Evolutionary conservation across 2,329 filamentous ascomycete genomes (phyloP), one percentile per base, ranked within the genome.

Genomic region (Juglanconis sp.): DNA sequence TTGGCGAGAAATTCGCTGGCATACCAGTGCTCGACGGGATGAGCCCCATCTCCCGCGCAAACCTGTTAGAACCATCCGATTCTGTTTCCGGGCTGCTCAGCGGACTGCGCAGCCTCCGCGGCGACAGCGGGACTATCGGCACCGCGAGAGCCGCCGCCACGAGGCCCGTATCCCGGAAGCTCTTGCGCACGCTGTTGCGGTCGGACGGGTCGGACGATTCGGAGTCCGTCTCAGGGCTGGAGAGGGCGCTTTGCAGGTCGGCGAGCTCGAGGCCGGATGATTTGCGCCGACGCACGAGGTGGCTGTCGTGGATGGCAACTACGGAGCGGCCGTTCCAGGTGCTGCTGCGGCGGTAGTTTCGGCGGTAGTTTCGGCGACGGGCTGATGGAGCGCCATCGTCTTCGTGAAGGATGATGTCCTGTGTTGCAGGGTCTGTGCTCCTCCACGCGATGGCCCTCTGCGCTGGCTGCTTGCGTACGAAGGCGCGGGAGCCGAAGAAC

Each of bases 401-500:
- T 9, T 32, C 32, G 47, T 36, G 31, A 15, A 17, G 17, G 30
- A 5, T 17, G 30, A 30, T 10, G 13, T 6, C 42, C 30, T 53
- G 49, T 7, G 5, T 1, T 3, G 7, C 4, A 1, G n/a, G 34
- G n/a, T 15, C 40, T n/a, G 35, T 5, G 9, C 35, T 8, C 31
- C 1, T 35, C 30, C 8, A 50, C 10, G 3, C 48, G 5, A 8
- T 51, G 17, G 31, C 56, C 9, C 60, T 35, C 1, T 46, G 31
- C 31, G 38, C 9, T 15, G 11, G 31, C 31, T 38, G 30, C 35
- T 31, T 51, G 13, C 15, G 32, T 24, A 34, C 15, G 5, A 35
- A 47, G 67, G 64, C 17, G 63, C 57, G 57, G 63, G 67, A 15
- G 50, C 69, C 61, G 35, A 68, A 69, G 49, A 71, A 62, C 48